A percentile compares a stretch with the other conserved stretches of the same genome.
Conservation (phyloP, 1,284 basidiomycete genomes). For the Pholiota adiposa region DNA sequence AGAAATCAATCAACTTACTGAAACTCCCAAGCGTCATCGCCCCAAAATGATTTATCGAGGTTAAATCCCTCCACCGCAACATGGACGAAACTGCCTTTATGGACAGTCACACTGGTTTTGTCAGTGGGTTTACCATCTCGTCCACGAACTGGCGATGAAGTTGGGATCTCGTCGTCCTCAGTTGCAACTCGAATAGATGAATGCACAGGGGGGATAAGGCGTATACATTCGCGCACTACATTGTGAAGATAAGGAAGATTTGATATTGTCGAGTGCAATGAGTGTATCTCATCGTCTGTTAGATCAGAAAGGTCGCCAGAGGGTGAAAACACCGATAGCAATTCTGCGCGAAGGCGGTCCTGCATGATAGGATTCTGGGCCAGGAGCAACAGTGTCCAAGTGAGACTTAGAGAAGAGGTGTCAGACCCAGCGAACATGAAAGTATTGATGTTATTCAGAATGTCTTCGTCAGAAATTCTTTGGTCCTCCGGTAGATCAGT, state of each 20-base stretch:
- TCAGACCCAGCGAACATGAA: constrained; percentile 89
- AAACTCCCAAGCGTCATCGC: constrained; percentile 76
- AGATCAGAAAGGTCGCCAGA: constrained; percentile 41
- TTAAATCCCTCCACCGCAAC: constrained; percentile 80
- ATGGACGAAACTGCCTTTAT: constrained; percentile 74
- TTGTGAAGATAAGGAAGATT: constrained; percentile 78
- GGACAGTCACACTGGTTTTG: constrained; percentile 52
- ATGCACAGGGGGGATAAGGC: constrained; percentile 80
- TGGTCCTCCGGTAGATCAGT: constrained; percentile 66
- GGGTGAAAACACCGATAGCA: constrained; percentile 48
- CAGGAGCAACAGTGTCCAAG: constrained; percentile 77
- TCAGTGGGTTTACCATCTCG: constrained; percentile 51
- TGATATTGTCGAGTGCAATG: constrained; percentile 59
- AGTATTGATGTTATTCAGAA: constrained; percentile 82
- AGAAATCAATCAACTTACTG: constrained; percentile 50
- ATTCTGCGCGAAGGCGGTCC: constrained; percentile 63
- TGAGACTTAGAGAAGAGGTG: constrained; percentile 77
- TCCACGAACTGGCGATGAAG: constrained; percentile 63
- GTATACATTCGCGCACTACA: constrained; percentile 73
- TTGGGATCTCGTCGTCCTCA: constrained; percentile 76
- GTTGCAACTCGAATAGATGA: constrained; percentile 77
- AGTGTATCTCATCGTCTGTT: constrained; percentile 61
- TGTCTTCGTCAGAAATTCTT: constrained; percentile 80
- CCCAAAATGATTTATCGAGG: constrained; percentile 75
- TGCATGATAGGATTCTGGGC: constrained; percentile 68